Evolutionary conservation across 2,329 filamentous ascomycete species (phyloP).

Genomic region (Ascomycota sp.): DNA sequence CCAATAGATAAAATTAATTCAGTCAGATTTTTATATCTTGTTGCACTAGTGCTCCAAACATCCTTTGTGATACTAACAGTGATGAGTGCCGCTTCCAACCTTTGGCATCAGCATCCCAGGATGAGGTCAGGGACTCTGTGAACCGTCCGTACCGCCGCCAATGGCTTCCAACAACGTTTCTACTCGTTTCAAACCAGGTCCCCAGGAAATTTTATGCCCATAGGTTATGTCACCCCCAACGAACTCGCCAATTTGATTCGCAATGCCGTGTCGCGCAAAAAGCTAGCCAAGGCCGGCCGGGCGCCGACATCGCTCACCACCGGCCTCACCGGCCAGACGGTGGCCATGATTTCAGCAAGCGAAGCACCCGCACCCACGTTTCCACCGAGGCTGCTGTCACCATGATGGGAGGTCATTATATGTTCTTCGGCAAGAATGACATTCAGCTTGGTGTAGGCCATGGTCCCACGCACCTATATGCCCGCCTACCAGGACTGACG

Average conservation of each 20-base stretch:
- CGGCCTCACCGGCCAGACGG: constrained; percentile 52
- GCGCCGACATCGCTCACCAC: constrained; percentile 34
- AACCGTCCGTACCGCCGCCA: constrained; percentile 11
- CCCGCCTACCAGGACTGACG: background rate
- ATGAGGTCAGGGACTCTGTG: too few relatives aligned
- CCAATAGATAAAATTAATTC: too few relatives aligned
- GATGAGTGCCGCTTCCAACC: too few relatives aligned
- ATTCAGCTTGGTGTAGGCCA: constrained; percentile 70
- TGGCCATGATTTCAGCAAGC: constrained; percentile 93
- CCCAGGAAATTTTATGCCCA: constrained; percentile 79
- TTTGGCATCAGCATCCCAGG: too few relatives aligned
- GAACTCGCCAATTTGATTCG: constrained; percentile 70
- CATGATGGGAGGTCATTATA: constrained; percentile 77
- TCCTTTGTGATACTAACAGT: too few relatives aligned
- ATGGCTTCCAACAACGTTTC: constrained; percentile 19
- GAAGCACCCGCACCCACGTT: constrained; percentile 79
- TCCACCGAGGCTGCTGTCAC: constrained; percentile 82
- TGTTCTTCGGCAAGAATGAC: constrained; percentile 91
- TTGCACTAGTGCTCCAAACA: too few relatives aligned
- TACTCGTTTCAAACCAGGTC: constrained; percentile 17
- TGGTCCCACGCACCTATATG: background rate
- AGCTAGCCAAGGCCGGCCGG: constrained; percentile 47
- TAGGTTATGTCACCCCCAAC: constrained; percentile 58
- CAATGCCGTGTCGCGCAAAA: constrained; percentile 63
- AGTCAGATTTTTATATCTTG: too few relatives aligned